Conservation (phyloP, 2,329 filamentous ascomycete species). For the Pestalotiopsis sp. region DNA sequence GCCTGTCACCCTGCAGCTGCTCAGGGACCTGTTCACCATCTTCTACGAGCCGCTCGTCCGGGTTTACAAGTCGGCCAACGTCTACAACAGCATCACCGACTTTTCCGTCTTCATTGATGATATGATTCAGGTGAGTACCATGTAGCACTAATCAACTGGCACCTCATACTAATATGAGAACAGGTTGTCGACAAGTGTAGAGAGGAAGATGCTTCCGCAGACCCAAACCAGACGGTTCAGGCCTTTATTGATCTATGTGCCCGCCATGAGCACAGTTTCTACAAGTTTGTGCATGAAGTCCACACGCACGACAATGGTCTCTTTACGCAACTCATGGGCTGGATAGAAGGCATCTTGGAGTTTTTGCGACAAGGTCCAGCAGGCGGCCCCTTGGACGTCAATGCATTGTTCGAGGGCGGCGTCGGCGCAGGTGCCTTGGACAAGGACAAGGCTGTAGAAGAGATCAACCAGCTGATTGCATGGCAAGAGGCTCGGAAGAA, state of each 20-base stretch:
- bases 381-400: constrained; percentile 89
- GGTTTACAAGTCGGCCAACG: constrained; percentile 98
- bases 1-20: constrained; percentile 92
- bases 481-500: constrained; percentile 97
- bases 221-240: constrained; percentile 97
- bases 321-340: constrained; percentile 94
- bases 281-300: constrained; percentile 98
- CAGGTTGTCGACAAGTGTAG: constrained; percentile 65
- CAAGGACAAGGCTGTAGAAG: constrained; percentile 68
- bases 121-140: constrained; percentile 69
- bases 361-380: constrained; percentile 86
- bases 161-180: constrained; percentile 6
- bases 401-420: constrained; percentile 84
- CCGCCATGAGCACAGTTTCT: constrained; percentile 94
- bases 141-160: too few species aligned
- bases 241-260: constrained; percentile 96
- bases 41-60: constrained; percentile 97
- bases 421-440: constrained; percentile 68
- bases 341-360: constrained; percentile 93
- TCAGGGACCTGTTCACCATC: constrained; percentile 95
- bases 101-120: constrained; percentile 93
- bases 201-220: constrained; percentile 81
- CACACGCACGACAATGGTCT: constrained; percentile 95
- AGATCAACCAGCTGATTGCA: constrained; percentile 82
- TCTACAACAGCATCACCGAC: constrained; percentile 96